These are phyloP conservation scores for Alternaria metachromatica DNA, from an alignment of 2,329 filamentous ascomycete genomes.

Conservation along the genomic window DNA sequence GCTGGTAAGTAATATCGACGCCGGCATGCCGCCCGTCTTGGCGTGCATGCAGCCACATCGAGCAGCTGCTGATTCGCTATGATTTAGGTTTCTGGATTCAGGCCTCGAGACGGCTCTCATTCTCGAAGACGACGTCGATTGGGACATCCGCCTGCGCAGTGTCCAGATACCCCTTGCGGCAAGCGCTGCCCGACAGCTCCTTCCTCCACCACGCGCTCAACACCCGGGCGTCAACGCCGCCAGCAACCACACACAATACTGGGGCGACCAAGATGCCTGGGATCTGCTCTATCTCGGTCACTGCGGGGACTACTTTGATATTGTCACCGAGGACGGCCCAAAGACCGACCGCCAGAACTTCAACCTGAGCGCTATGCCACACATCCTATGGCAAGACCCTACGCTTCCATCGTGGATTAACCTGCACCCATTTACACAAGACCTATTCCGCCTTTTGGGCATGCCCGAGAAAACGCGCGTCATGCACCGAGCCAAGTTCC, in stretches of 20 bases:
- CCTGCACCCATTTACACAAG: slow-evolving; percentile 51
- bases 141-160: slow-evolving; percentile 54
- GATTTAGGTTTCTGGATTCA: slow-evolving; percentile 51
- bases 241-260: slow-evolving; percentile 46
- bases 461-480: slow-evolving; percentile 47
- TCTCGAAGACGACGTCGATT: slow-evolving; percentile 56
- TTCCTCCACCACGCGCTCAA: slow-evolving; percentile 37
- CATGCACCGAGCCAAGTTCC: slow-evolving; percentile 52
- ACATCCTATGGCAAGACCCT: slow-evolving; percentile 46
- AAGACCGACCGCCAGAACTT: slow-evolving; percentile 30
- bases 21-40: slow-evolving; percentile 13
- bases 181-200: slow-evolving; percentile 47
- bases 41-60: slow-evolving; percentile 9
- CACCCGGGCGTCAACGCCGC: slow-evolving; percentile 25
- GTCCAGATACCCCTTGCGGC: slow-evolving; percentile 52
- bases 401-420: slow-evolving; percentile 46
- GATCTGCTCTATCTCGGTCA: slow-evolving; percentile 55
- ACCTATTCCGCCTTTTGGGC: slow-evolving; percentile 45
- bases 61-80: slow-evolving; percentile 19
- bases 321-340: slow-evolving; percentile 41
- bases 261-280: slow-evolving; percentile 50
- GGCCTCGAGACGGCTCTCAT: slow-evolving; percentile 52
- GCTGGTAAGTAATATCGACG: slow-evolving; percentile 37
- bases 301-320: slow-evolving; percentile 52
- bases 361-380: slow-evolving; percentile 42